phyloP scores from a whole-genome alignment of 129 eudicot species.

The Kitagawia praeruptora region DNA sequence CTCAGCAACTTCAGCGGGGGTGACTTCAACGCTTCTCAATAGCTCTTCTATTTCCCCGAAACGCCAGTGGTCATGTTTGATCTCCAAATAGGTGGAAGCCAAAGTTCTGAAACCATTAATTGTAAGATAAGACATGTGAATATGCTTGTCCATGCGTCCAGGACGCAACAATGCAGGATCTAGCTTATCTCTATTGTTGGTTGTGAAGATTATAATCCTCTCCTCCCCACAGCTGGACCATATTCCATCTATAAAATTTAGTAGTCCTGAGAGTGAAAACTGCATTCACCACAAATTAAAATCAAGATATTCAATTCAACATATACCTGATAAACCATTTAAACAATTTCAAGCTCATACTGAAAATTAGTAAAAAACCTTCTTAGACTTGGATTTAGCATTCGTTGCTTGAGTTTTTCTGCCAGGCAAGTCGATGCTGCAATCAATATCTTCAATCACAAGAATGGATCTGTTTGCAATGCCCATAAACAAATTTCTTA shows the following conservation, averaged over 20 bases:
- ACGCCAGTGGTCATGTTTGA: constrained; percentile 5
- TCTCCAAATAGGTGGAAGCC: too few relatives aligned
- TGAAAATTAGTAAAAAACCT: too few relatives aligned
- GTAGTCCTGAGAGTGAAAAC: constrained; percentile 35
- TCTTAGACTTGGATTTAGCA: too few relatives aligned
- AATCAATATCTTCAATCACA: too few relatives aligned
- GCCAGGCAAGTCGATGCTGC: too few relatives aligned
- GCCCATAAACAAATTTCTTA: too few relatives aligned
- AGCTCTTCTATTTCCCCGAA: constrained; percentile 21
- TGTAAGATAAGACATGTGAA: constrained; percentile 32
- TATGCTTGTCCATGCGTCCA: constrained; percentile 48
- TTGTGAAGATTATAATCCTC: constrained; percentile 41
- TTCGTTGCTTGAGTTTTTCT: too few relatives aligned
- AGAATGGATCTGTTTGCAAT: too few relatives aligned
- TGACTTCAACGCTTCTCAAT: constrained; percentile 11
- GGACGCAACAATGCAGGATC: constrained; percentile 49
- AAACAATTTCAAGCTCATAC: too few relatives aligned
- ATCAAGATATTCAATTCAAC: background rate
- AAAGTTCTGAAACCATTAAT: too few relatives aligned
- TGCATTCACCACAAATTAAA: background rate
- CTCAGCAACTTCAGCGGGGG: constrained; percentile 35
- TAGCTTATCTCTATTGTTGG: constrained; percentile 37
- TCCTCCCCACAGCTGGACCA: constrained; percentile 58
- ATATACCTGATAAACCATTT: too few relatives aligned
- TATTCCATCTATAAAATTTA: constrained; percentile 44